Conservation (phyloP, 2,329 filamentous ascomycete species). For the Cordyceps militaris region DNA sequence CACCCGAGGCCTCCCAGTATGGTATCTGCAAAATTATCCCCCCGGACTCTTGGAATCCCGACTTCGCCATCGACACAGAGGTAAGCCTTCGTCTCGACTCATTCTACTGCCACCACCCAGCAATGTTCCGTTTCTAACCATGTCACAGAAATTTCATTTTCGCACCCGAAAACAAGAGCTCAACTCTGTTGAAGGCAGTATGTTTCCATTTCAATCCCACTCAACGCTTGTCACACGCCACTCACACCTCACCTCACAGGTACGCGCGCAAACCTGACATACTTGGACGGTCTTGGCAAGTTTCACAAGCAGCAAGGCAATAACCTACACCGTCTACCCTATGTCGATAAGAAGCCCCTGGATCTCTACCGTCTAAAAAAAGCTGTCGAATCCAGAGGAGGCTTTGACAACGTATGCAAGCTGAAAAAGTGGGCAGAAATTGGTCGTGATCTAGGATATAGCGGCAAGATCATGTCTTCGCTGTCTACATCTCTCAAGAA, state of each 20-base stretch:
- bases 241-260: slow-evolving; percentile 43
- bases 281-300: slow-evolving; percentile 88
- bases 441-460: slow-evolving; percentile 91
- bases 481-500: slow-evolving; percentile 97
- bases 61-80: slow-evolving; percentile 95
- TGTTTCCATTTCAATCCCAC: slow-evolving; percentile 28
- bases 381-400: slow-evolving; percentile 87
- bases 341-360: slow-evolving; percentile 93
- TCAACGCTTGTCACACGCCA: neutral
- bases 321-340: slow-evolving; percentile 87
- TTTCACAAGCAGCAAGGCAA: slow-evolving; percentile 96
- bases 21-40: slow-evolving; percentile 95
- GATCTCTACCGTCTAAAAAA: slow-evolving; percentile 96
- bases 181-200: slow-evolving; percentile 97
- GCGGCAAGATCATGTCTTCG: slow-evolving; percentile 99
- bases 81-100: slow-evolving; percentile 37
- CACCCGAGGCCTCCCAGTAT: slow-evolving; percentile 76
- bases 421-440: slow-evolving; percentile 99
- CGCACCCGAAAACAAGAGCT: slow-evolving; percentile 92
- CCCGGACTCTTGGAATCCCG: slow-evolving; percentile 86
- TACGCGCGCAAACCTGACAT: slow-evolving; percentile 90
- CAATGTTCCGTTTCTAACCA: slow-evolving; percentile 15
- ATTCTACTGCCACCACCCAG: neutral
- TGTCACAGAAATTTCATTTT: slow-evolving; percentile 81
- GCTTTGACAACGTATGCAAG: slow-evolving; percentile 95